phyloP scores from a whole-genome alignment of 2,329 filamentous ascomycete genomes.

The Graphilbum fragrans region DNA sequence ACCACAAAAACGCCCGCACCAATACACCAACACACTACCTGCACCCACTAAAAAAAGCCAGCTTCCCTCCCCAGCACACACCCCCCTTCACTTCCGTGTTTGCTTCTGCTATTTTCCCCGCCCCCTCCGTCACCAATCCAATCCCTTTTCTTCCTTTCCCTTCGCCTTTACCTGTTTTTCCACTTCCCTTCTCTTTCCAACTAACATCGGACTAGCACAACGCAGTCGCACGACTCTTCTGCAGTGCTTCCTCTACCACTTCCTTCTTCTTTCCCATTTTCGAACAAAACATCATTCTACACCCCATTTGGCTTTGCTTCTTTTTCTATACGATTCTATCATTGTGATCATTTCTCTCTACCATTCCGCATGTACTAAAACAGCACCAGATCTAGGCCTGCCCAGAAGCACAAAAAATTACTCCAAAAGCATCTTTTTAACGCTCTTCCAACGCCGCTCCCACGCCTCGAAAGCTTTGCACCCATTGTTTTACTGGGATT shows the following conservation, averaged over 20 bases:
- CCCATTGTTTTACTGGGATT: too few relatives aligned
- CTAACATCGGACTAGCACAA: neutral
- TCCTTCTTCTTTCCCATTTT: neutral
- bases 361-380: neutral
- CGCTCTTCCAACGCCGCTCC: too few relatives aligned
- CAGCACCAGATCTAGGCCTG: too few relatives aligned
- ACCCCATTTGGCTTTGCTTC: neutral
- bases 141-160: slow-evolving; percentile 3
- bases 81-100: too few relatives aligned
- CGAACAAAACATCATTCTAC: too few relatives aligned
- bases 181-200: neutral
- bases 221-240: neutral
- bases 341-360: neutral
- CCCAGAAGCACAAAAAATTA: too few relatives aligned
- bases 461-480: too few relatives aligned
- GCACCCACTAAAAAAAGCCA: too few relatives aligned
- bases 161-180: slow-evolving; percentile 1
- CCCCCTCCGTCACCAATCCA: slow-evolving; percentile 8
- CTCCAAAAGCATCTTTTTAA: too few relatives aligned
- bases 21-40: too few relatives aligned
- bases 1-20: too few relatives aligned
- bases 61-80: too few relatives aligned
- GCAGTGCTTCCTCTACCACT: neutral
- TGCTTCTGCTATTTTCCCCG: slow-evolving; percentile 1
- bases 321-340: neutral